Evolutionary conservation across 2,329 filamentous ascomycete genomes (phyloP), one percentile per base, ranked within the genome.

Genomic region (Kalmusia sp.): DNA sequence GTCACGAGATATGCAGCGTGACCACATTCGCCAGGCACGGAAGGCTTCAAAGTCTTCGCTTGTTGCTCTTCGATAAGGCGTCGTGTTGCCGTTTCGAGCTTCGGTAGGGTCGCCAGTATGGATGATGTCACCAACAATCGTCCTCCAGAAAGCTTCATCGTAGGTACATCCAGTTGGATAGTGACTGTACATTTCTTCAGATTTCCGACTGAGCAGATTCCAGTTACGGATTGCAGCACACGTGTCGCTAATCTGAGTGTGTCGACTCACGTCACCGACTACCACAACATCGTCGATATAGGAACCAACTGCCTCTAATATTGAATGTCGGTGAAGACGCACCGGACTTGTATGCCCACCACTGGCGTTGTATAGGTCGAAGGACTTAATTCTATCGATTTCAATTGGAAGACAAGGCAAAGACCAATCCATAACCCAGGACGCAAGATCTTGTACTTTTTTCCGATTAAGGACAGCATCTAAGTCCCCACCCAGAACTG

Each of bases 341-440:
- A 60, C 49, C 1, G 41, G 9, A 7, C 54, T 52, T 15, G 24
- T 43, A 4, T n/a, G 51, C 9, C 34, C 28, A 14, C 49, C 51
- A 34, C 50, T 51, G 2, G 62, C 58, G 17, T 60, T 47, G 37
- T 64, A 64, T 37, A 63, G 51, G 4, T 40, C 25, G 5, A 62
- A 28, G 7, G 58, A 58, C 12, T 45, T 47, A 6, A 64, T 54
- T 51, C 62, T 51, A 41, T 58, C 55, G 11, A 63, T 52, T 19
- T 63, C 58, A 3, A 35, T 15, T 4, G 45, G 52, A 2, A 61
- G 53, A 24, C 60, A 64, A 12, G 60, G 59, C 4, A 64, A 46
- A 4, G 58, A 53, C 62, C 62, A 64, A 37, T 64, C 62, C 52
- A 64, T 63, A 6, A 58, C 60, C 60, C 60, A 63, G 5, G 60